phyloP scores from a whole-genome alignment of 1,284 basidiomycete genomes.

The Athelia sp. region DNA sequence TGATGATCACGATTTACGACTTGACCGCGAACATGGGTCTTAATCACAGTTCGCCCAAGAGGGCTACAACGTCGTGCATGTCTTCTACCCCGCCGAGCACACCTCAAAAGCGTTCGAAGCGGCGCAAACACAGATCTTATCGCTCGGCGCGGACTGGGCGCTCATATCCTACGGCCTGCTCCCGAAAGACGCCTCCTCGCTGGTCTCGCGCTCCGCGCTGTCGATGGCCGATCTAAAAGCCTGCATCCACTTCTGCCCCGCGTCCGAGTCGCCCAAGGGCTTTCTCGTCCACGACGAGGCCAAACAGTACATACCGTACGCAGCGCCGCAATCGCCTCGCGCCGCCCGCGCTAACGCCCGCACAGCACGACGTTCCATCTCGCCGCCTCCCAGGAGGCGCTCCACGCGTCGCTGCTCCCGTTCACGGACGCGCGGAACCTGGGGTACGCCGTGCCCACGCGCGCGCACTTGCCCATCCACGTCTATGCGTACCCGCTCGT shows the following conservation, averaged over 20 bases:
- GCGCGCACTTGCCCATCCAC: slow-evolving; percentile 23
- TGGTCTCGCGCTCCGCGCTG: slow-evolving; percentile 14
- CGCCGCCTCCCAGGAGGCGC: slow-evolving; percentile 30
- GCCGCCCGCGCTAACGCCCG: no score
- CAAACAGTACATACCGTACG: slow-evolving; percentile 27
- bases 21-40: no score
- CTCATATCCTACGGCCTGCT: slow-evolving; percentile 34
- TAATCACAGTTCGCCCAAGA: slow-evolving; percentile 33
- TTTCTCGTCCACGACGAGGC: slow-evolving; percentile 23
- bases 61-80: slow-evolving; percentile 35
- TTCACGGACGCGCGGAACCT: slow-evolving; percentile 21
- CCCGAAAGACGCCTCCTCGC: slow-evolving; percentile 15
- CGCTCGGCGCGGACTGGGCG: slow-evolving; percentile 23
- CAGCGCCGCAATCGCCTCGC: background rate
- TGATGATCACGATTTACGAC: no score
- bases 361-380: slow-evolving; percentile 33
- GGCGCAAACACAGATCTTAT: slow-evolving; percentile 10
- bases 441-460: slow-evolving; percentile 21
- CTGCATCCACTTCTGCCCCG: slow-evolving; percentile 34
- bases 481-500: slow-evolving; percentile 34
- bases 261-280: slow-evolving; percentile 17
- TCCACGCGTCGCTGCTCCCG: slow-evolving; percentile 27
- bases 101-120: slow-evolving; percentile 14
- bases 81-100: slow-evolving; percentile 21
- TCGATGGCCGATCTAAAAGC: slow-evolving; percentile 21